A percentile compares a stretch with the other conserved stretches of the same genome.
Conservation (phyloP, 208 protist genomes). For the Trypanosoma brucei region DNA sequence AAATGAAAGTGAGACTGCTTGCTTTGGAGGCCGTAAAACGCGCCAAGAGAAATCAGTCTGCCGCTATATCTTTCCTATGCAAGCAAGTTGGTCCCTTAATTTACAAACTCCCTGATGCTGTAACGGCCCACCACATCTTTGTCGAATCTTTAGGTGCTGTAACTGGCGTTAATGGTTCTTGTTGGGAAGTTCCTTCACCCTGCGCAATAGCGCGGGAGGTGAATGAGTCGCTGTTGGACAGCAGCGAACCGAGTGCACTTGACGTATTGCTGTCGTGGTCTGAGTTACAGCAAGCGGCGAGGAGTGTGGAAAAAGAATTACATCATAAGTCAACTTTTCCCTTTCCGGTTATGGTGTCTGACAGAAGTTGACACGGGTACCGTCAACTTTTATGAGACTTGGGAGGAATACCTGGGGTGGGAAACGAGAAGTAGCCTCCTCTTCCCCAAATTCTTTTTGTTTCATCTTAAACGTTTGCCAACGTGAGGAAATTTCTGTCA, state of each 20-base stretch:
- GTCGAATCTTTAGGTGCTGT: conserved; percentile 11
- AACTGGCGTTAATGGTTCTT: conserved; percentile 1
- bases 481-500: no score
- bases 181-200: background rate
- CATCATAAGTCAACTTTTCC: background rate
- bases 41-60: conserved; percentile 4
- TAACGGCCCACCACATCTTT: conserved; percentile 20
- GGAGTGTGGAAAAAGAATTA: background rate
- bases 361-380: background rate
- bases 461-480: no score
- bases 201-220: conserved; percentile 41
- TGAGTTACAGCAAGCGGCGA: conserved; percentile 38
- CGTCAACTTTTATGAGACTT: no score
- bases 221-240: conserved; percentile 54
- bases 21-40: conserved; percentile 47
- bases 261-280: conserved; percentile 67
- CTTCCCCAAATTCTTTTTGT: no score
- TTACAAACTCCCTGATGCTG: conserved; percentile 27
- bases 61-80: conserved; percentile 36
- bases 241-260: conserved; percentile 37
- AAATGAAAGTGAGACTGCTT: conserved; percentile 50
- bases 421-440: no score
- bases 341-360: background rate
- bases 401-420: no score
- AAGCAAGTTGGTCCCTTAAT: conserved; percentile 44